Base-by-base conservation (phyloP, 2,329 filamentous ascomycete genomes). In the Aspergillus ruber region DNA sequence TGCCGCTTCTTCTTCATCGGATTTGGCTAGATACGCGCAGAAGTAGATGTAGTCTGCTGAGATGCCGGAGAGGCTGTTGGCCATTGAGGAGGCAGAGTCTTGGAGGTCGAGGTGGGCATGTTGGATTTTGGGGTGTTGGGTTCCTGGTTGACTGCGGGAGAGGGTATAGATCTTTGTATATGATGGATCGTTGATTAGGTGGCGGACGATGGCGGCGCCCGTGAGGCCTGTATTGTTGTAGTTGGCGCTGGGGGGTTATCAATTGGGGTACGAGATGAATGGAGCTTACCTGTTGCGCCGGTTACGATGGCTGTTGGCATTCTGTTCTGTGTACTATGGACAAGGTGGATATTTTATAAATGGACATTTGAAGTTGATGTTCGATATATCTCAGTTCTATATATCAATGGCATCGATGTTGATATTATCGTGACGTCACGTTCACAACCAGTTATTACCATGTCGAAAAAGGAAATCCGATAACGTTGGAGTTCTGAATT, bases 11-110 rank as follows among this genome's bases (percentile, higher is more conserved):
- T 64, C 56, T 39, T 68, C 64, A 13, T 63, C 60, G 12, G 67
- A 63, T 41, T 64, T 61, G 6, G 63, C 60, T 1, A 74, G 59
- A 49, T 74, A 74, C 4, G 70, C 72, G 41, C 65, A 64, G 58
- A 74, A 74, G 56, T 67, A 74, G 48, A 74, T 56, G 43, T 72
- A 69, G 33, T 73, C 70, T 3, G 55, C 69, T 5, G 62, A 52
- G 2, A 72, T 53, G 17, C 60, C 62, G 5, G 62, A 38, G 3
- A 74, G 58, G n/a, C 63, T 54, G 8, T 62, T 59, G 10, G 69
- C 67, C 64, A 73, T 71, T 0, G 64, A 57, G 2, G 67, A 52
- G 5, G 65, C 55, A 4, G 60, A 58, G 1, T 53, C 56, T 29
- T 61, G 61, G 2, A 74, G 64, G 48, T 74, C 69, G 10, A 74